A percentile compares a stretch with the other conserved stretches of the same genome.
phyloP scores from a whole-genome alignment of 108 stramenopile species.

The Nannochloropsis gaditana region DNA sequence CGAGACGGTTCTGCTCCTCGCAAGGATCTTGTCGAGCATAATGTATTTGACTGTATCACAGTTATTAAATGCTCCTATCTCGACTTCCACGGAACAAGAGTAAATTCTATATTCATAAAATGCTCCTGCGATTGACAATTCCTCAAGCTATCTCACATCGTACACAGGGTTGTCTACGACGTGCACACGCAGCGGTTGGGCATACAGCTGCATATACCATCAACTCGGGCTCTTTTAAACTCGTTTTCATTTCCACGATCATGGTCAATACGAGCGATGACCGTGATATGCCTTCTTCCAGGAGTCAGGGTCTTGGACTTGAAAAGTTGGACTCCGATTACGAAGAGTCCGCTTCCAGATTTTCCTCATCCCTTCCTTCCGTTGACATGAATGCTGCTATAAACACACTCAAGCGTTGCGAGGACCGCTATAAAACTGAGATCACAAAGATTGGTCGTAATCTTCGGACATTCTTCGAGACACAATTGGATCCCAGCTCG shows the following conservation, averaged over 20 bases:
- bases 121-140: too few species aligned
- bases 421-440: not conserved
- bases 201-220: too few species aligned
- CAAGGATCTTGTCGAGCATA: too few species aligned
- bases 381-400: not conserved
- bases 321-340: not conserved
- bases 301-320: not conserved
- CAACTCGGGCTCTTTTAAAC: too few species aligned
- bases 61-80: too few species aligned
- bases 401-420: not conserved
- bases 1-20: too few species aligned
- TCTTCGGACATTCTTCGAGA: not conserved
- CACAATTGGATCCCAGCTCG: not conserved
- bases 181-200: too few species aligned
- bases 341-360: not conserved
- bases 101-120: too few species aligned
- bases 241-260: not conserved
- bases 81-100: too few species aligned
- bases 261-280: not conserved
- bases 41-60: too few species aligned
- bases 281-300: slow-evolving; percentile 9
- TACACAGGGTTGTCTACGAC: too few species aligned
- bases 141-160: too few species aligned
- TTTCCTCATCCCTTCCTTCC: not conserved
- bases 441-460: not conserved